phyloP scores from a whole-genome alignment of 108 stramenopile species.

The Skeletonema potamos region DNA sequence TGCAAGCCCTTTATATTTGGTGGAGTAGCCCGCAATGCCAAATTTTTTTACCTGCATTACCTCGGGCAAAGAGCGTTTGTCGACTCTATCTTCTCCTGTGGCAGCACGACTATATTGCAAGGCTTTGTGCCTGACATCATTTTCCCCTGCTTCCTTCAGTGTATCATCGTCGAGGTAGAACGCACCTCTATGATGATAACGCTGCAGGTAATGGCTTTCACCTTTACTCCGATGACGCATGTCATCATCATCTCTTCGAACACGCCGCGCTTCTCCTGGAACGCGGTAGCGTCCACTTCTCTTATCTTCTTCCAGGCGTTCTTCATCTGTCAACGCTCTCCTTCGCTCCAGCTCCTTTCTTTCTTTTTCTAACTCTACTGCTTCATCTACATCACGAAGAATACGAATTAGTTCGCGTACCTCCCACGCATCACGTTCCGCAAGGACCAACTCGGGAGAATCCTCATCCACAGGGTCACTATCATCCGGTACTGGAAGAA shows the following conservation, averaged over 20 bases:
- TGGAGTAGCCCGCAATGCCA: conserved; percentile 85
- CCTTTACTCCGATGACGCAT: conserved; percentile 33
- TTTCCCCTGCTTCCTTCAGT: conserved; percentile 55
- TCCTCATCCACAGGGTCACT: conserved; percentile 45
- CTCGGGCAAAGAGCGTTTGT: conserved; percentile 81
- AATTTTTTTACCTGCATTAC: conserved; percentile 96
- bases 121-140: conserved; percentile 88
- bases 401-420: conserved; percentile 74
- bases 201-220: conserved; percentile 70
- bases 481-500: conserved; percentile 46
- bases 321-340: conserved; percentile 90
- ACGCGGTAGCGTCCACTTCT: conserved; percentile 55
- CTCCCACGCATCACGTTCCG: conserved; percentile 77
- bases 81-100: conserved; percentile 89
- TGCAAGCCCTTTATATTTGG: conserved; percentile 91
- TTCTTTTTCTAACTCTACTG: conserved; percentile 44
- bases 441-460: conserved; percentile 35
- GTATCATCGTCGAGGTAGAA: conserved; percentile 98
- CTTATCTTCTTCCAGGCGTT: conserved; percentile 78
- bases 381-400: conserved; percentile 67
- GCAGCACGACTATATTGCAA: conserved; percentile 80
- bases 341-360: conserved; percentile 68
- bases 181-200: conserved; percentile 97
- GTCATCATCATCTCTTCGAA: conserved; percentile 4
- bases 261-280: conserved; percentile 56